phyloP scores from a whole-genome alignment of 2,329 filamentous ascomycete genomes.

The Fusarium foetens region DNA sequence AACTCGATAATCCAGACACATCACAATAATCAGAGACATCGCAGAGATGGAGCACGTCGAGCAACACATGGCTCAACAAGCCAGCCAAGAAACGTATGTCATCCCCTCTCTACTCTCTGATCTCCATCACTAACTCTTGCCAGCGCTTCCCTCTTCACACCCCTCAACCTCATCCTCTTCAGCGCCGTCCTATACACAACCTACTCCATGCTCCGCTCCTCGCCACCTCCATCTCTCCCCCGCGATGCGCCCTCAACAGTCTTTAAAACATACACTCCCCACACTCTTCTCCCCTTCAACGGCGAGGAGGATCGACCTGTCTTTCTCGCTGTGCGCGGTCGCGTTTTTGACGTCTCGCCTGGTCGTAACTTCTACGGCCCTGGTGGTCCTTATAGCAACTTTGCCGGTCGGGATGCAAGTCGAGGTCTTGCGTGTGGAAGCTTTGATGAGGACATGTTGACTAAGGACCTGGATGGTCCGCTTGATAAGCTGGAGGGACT shows the following conservation, averaged over 20 bases:
- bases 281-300: slow-evolving; percentile 85
- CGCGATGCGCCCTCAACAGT: slow-evolving; percentile 67
- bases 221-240: slow-evolving; percentile 58
- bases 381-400: slow-evolving; percentile 94
- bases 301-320: slow-evolving; percentile 79
- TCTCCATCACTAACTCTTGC: background rate
- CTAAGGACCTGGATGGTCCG: slow-evolving; percentile 85
- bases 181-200: slow-evolving; percentile 66
- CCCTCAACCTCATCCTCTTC: slow-evolving; percentile 71
- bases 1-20: background rate
- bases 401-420: slow-evolving; percentile 90
- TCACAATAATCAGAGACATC: background rate
- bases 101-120: background rate
- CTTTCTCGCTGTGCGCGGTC: slow-evolving; percentile 90
- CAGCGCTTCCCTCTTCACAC: slow-evolving; percentile 63
- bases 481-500: slow-evolving; percentile 81
- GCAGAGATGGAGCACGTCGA: slow-evolving; percentile 67
- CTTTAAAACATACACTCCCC: slow-evolving; percentile 78
- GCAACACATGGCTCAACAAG: slow-evolving; percentile 65
- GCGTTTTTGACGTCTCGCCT: slow-evolving; percentile 87
- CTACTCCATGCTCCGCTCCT: slow-evolving; percentile 65
- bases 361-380: slow-evolving; percentile 97
- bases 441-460: slow-evolving; percentile 96
- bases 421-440: slow-evolving; percentile 89
- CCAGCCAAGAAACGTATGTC: slow-evolving; percentile 56